phyloP scores from a whole-genome alignment of 331 rosid species.

The Quercus phellos region DNA sequence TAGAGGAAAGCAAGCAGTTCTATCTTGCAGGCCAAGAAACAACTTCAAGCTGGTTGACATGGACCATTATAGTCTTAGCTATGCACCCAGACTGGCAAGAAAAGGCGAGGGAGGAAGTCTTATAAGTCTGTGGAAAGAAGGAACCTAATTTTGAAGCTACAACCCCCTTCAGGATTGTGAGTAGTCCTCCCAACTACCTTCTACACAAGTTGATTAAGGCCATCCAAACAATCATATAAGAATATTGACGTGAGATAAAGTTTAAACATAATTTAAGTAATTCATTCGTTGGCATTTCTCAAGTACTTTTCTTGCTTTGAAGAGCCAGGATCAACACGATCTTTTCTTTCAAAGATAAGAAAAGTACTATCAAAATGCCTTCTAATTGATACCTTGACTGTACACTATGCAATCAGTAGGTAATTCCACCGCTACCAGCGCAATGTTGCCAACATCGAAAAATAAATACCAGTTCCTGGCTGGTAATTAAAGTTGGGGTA shows the following conservation, averaged over 20 bases:
- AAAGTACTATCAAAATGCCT: neutral
- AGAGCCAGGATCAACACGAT: neutral
- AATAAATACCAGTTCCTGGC: too few relatives aligned
- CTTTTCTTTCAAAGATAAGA: neutral
- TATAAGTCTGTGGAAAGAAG: slow-evolving; percentile 28
- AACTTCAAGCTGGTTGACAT: slow-evolving; percentile 39
- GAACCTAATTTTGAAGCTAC: slow-evolving; percentile 34
- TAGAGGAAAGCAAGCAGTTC: slow-evolving; percentile 51
- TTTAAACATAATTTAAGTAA: neutral
- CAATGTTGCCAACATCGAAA: neutral
- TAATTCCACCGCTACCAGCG: neutral
- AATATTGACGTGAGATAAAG: neutral
- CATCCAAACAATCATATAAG: neutral
- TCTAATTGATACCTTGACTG: neutral
- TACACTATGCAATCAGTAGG: neutral
- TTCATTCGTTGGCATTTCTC: neutral
- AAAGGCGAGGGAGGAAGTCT: slow-evolving; percentile 47
- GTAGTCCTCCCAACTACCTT: slow-evolving; percentile 1
- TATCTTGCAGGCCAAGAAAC: slow-evolving; percentile 57
- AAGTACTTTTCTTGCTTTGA: too few relatives aligned
- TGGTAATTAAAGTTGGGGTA: too few relatives aligned
- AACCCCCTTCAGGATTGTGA: slow-evolving; percentile 39
- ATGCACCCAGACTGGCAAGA: slow-evolving; percentile 53
- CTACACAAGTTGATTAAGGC: neutral
- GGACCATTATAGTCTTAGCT: slow-evolving; percentile 50